Conservation (phyloP, 441 rosid species). For the Populus hybrid region DNA sequence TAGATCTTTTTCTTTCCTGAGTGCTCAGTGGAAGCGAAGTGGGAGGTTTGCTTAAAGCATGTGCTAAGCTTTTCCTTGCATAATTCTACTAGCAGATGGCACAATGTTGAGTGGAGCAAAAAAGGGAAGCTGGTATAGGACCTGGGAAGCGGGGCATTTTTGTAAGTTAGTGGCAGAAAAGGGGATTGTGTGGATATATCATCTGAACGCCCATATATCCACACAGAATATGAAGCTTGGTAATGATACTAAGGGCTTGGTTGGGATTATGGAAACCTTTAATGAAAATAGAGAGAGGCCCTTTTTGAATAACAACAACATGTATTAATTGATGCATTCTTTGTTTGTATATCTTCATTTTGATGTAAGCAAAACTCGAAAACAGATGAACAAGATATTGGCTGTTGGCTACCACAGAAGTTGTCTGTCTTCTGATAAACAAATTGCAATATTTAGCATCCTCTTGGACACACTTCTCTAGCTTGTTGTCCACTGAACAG, state of each 20-base stretch:
- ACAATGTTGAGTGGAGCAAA: constrained; percentile 18
- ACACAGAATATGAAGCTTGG: background rate
- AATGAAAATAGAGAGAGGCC: background rate
- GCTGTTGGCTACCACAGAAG: background rate
- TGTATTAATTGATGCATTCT: background rate
- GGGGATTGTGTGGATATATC: background rate
- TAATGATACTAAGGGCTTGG: no score
- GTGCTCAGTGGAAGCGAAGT: constrained; percentile 9
- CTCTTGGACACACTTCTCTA: background rate
- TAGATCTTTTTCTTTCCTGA: constrained; percentile 6
- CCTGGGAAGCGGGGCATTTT: constrained; percentile 14
- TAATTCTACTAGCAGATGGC: constrained; percentile 3
- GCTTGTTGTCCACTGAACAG: background rate
- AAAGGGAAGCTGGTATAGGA: constrained; percentile 7
- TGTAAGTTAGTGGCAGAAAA: background rate
- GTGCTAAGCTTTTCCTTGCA: constrained; percentile 18
- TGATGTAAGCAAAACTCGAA: background rate
- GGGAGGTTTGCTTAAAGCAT: constrained; percentile 7
- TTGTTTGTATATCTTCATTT: background rate
- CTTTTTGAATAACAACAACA: background rate
- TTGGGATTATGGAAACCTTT: no score
- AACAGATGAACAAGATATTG: background rate
- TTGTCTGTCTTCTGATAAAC: background rate
- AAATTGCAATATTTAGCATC: background rate
- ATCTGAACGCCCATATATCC: background rate